Base-by-base conservation (phyloP, 352 stramenopile species). In the Pythium guiyangense region DNA sequence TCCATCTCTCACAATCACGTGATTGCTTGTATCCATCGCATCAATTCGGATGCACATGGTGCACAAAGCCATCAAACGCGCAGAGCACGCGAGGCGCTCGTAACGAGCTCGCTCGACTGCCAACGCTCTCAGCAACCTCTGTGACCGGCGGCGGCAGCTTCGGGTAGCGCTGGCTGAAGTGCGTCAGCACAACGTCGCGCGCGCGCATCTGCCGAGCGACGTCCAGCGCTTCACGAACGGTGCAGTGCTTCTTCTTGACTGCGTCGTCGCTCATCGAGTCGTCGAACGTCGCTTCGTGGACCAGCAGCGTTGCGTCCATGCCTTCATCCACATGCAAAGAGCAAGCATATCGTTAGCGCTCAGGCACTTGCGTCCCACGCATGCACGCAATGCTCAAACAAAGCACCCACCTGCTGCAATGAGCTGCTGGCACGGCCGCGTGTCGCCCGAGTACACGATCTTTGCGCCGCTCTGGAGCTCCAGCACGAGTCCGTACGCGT, bases 271-370 rank as follows among this genome's bases (percentile, higher is more conserved):
- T 73, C 89, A 97, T 97, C 49, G 84, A 83, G 77, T 98, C 90
- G 35, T 98, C 96, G 65, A 99, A 99, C 2, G 96, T 99, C 40
- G 96, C 96, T 76, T 99, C 96, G 60, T 99, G 96, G 62, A 99
- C 96, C 15, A 99, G 71, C 47, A 99, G 51, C 64, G 74, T 73
- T 59, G 70, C 75, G n/a, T 68, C 61, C 55, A 77, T 72, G 2
- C 66, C 79, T 69, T 25, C 35, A 34, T 20, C 22, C 26, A 34
- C 1, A 35, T 35, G 27, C 15, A 29, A 26, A 10, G 26, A 18
- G 8, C 11, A 6, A 49, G 22, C 44, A 20, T 2, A 27, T 49
- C 18, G n/a, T 34, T 20, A 27, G 20, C 5, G 3, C 22, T 35
- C 8, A n/a, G n/a, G n/a, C n/a, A n/a, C n/a, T n/a, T n/a, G n/a